phyloP scores from a whole-genome alignment of 106 monocot genomes.

The Dendrobium chrysotoxum region DNA sequence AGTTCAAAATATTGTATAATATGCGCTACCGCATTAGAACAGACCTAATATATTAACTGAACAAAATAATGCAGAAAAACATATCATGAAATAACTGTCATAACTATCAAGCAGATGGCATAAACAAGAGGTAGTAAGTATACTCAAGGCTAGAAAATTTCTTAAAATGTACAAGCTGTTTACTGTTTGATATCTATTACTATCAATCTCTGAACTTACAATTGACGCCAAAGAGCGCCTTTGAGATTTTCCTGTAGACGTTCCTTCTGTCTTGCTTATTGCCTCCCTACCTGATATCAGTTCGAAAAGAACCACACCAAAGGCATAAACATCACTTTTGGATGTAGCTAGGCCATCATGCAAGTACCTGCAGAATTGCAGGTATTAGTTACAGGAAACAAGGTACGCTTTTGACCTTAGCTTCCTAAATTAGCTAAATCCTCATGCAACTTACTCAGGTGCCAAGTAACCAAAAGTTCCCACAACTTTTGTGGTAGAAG shows the following conservation, averaged over 20 bases:
- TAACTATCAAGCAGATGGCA: neutral
- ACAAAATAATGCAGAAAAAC: too few relatives aligned
- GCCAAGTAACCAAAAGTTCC: conserved; percentile 97
- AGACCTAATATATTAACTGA: too few relatives aligned
- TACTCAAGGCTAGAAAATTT: neutral
- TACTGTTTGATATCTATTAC: neutral
- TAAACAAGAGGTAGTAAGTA: neutral
- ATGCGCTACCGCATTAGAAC: too few relatives aligned
- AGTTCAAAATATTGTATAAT: too few relatives aligned
- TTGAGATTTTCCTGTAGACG: conserved; percentile 39
- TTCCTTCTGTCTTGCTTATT: conserved; percentile 63
- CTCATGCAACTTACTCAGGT: conserved; percentile 59
- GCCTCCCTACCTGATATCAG: conserved; percentile 93
- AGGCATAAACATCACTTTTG: conserved; percentile 98
- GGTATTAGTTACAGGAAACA: neutral
- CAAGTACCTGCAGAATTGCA: conserved; percentile 52
- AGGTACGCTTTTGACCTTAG: neutral
- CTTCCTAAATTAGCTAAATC: neutral
- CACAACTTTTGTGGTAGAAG: conserved; percentile 83
- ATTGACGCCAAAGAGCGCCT: conserved; percentile 93
- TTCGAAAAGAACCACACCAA: conserved; percentile 95
- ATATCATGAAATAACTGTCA: too few relatives aligned
- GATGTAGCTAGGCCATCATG: conserved; percentile 90
- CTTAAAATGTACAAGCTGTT: neutral
- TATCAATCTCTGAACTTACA: conserved; percentile 39